Evolutionary conservation across 257 asterid species (phyloP), one percentile per base, ranked within the genome.

Genomic region (Handroanthus guayacan): DNA sequence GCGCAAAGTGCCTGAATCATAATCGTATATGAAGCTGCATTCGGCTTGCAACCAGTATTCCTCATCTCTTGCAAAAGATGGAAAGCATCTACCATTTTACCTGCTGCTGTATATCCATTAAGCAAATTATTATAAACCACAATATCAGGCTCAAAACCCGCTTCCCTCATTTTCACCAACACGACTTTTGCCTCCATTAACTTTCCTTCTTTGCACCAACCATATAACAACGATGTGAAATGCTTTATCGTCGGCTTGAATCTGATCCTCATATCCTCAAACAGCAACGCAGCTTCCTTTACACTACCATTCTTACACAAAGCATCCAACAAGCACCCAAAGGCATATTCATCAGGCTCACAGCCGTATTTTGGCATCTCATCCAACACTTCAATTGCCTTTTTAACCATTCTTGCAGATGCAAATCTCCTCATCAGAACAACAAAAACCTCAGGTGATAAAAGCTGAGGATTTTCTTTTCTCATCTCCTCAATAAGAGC

Each of bases 121-220:
- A 94, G 96, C 83, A 94, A 82, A 79, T 87, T 95, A 79, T 95
- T 92, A 77, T 92, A 95, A 57, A 95, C 96, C 75, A 95, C 99
- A 77, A 89, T 79, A 72, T 94, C 98, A 9, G 98, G 97, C 85
- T 89, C 91, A 76, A 92, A 89, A 17, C 98, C 98, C 1, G 96
- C 98, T 80, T 92, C 97, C 82, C 85, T 89, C 99, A 95, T 92
- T 79, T 87, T 91, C 56, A 89, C 79, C 90, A 94, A 80, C 73
- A 90, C 94, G 9, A 82, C 75, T 85, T 94, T 94, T 0, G 97
- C 99, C 85, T 94, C 97, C 87, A 87, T 76, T 52, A 94, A 78
- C 79, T 92, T 94, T 16, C 97, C 99, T 85, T 90, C 97, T 77
- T 86, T 92, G 69, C 97, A 94, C 99, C 99, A 94, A 73, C 97